Evolutionary conservation across 2,329 filamentous ascomycete species (phyloP), one percentile per base, ranked within the genome.

Genomic region (Botryotinia calthae): DNA sequence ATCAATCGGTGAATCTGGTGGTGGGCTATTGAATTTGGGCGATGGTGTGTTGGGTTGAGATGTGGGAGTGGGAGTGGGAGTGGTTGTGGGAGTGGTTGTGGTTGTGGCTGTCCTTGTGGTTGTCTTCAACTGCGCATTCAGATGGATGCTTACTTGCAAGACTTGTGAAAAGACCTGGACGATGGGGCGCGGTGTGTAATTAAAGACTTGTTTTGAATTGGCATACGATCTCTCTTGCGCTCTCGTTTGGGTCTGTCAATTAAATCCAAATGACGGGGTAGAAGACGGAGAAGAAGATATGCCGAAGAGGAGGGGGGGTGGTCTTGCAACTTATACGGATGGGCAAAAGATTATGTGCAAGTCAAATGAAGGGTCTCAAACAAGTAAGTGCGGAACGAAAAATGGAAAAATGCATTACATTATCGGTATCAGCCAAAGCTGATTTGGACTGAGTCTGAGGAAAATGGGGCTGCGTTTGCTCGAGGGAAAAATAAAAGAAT

Each of bases 281-380:
- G 34, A 73, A 46, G 73, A 72, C 74, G 76, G 76, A 77, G 72
- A 62, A 75, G 72, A 73, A 71, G 76, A 77, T 76, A 73, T 76
- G 73, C 76, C 76, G 76, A 76, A 74, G 74, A 75, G 75, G 62
- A 70, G 70, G 71, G 25, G 34, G 16, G 48, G 63, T 54, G n/a
- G n/a, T n/a, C 46, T 54, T 66, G 72, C 34, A 71, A 73, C 74
- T 76, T 77, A 77, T 77, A 77, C 73, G 73, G 71, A 56, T 16
- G n/a, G 31, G 48, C 37, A 42, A 42, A 42, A 68, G 65, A 58
- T 42, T 8, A 20, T 31, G 25, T 42, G 9, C n/a, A 56, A 56
- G 51, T 3, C 51, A 56, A 56, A 56, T 56, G n/a, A 56, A 56
- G 51, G 51, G 51, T 56, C 51, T 56, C 51, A 28, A 56, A 56